Conservation (phyloP, 306 rosid genomes). For the Corylus avellana region DNA sequence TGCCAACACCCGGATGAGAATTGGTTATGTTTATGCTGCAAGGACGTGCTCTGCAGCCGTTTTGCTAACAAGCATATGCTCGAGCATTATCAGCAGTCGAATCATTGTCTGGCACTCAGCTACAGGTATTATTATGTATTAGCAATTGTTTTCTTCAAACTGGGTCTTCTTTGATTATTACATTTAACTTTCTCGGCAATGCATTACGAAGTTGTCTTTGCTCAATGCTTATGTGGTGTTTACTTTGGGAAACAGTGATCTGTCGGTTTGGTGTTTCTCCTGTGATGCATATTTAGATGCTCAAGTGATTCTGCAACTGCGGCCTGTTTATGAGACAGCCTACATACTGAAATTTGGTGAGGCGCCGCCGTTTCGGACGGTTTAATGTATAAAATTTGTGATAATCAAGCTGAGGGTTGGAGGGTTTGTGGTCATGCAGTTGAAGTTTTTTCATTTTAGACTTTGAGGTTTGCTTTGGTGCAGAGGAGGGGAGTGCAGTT, state of each 20-base stretch:
- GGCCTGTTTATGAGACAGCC: slow-evolving; percentile 56
- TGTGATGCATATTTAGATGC: slow-evolving; percentile 88
- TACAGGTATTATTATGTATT: slow-evolving; percentile 48
- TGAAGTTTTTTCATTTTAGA: neutral
- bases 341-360: slow-evolving; percentile 64
- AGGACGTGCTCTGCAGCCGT: slow-evolving; percentile 78
- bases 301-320: slow-evolving; percentile 62
- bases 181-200: neutral
- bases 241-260: slow-evolving; percentile 50
- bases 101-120: slow-evolving; percentile 70
- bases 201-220: neutral
- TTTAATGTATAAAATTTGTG: slow-evolving; percentile 8
- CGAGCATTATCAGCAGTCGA: slow-evolving; percentile 44
- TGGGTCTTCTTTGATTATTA: neutral
- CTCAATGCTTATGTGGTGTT: neutral
- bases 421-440: slow-evolving; percentile 13
- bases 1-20: slow-evolving; percentile 78
- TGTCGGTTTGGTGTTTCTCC: slow-evolving; percentile 89
- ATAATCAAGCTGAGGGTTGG: slow-evolving; percentile 21
- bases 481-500: slow-evolving; percentile 35
- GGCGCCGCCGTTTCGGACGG: slow-evolving; percentile 51
- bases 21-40: slow-evolving; percentile 79
- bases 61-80: slow-evolving; percentile 92
- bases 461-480: neutral
- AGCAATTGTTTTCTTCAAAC: neutral